Percentiles rank a stretch among this genome's conserved stretches.
phyloP scores from a whole-genome alignment of 768 basidiomycete genomes.

The Boletus pseudopeckii region DNA sequence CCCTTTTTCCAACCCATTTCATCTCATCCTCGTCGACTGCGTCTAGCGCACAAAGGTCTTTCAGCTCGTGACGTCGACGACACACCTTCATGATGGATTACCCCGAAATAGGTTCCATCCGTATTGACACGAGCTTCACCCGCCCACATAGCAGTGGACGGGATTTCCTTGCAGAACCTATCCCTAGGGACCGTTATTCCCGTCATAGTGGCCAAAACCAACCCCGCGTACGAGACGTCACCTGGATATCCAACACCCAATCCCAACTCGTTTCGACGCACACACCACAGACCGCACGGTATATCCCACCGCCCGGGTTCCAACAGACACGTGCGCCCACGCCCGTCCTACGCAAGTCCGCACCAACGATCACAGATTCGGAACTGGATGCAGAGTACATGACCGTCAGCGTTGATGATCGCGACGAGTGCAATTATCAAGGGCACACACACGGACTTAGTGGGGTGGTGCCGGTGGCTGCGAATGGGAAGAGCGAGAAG shows the following conservation, averaged over 20 bases:
- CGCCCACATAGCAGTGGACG: slow-evolving; percentile 27
- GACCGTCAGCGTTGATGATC: slow-evolving; percentile 29
- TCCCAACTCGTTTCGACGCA: slow-evolving; percentile 26
- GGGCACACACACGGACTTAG: slow-evolving; percentile 24
- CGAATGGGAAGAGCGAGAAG: slow-evolving; percentile 30
- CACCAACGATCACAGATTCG: slow-evolving; percentile 30
- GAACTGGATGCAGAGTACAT: slow-evolving; percentile 34
- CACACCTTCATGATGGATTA: slow-evolving; percentile 26
- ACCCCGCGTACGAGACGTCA: slow-evolving; percentile 28
- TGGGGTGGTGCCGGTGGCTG: slow-evolving; percentile 19
- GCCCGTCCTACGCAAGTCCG: slow-evolving; percentile 27
- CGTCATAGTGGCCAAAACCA: slow-evolving; percentile 27
- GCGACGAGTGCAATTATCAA: slow-evolving; percentile 16
- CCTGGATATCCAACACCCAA: slow-evolving; percentile 30
- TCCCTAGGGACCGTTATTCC: slow-evolving; percentile 28
- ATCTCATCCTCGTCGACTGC: not conserved
- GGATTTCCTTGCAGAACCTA: slow-evolving; percentile 25
- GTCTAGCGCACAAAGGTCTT: not conserved
- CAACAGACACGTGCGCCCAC: slow-evolving; percentile 26
- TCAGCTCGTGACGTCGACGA: not conserved
- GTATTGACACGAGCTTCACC: slow-evolving; percentile 30
- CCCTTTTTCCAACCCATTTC: not conserved
- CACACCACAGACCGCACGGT: slow-evolving; percentile 28
- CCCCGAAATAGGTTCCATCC: slow-evolving; percentile 21
- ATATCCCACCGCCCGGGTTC: slow-evolving; percentile 17